These are phyloP conservation scores for Phlyctochytrium bullatum DNA, from an alignment of 192 early-diverging fungal genomes.

Conservation along the genomic window DNA sequence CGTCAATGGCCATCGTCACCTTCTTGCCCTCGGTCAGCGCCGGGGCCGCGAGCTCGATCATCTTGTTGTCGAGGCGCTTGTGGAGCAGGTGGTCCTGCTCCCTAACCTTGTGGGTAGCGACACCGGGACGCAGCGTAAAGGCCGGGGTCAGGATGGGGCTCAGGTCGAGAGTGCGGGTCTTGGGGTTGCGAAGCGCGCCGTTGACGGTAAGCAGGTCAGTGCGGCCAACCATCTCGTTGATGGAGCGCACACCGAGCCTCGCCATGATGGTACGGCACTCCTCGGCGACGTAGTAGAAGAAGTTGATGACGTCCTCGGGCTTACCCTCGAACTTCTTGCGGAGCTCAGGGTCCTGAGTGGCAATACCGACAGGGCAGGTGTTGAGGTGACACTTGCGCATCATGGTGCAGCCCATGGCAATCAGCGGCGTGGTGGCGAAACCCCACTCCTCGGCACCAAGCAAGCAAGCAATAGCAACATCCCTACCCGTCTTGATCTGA, in stretches of 20 bases:
- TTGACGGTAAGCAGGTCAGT: constrained; percentile 82
- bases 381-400: constrained; percentile 83
- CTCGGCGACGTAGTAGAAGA: constrained; percentile 97
- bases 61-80: constrained; percentile 79
- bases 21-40: constrained; percentile 58
- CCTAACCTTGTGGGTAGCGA: constrained; percentile 74
- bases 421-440: constrained; percentile 97
- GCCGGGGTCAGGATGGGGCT: constrained; percentile 86
- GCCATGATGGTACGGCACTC: constrained; percentile 94
- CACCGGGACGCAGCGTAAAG: constrained; percentile 80
- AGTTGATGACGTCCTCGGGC: constrained; percentile 98
- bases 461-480: constrained; percentile 95
- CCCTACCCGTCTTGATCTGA: constrained; percentile 95
- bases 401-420: constrained; percentile 95
- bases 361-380: constrained; percentile 96
- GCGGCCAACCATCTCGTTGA: constrained; percentile 96
- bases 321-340: constrained; percentile 91
- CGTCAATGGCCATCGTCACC: constrained; percentile 58
- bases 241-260: constrained; percentile 83
- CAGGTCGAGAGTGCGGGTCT: constrained; percentile 85
- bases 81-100: constrained; percentile 89
- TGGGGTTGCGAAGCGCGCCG: constrained; percentile 69
- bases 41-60: constrained; percentile 79
- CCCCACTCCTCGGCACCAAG: constrained; percentile 99
- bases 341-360: constrained; percentile 92